Conservation (phyloP, 805 yeast genomes). For the Lipomyces starkeyi region DNA sequence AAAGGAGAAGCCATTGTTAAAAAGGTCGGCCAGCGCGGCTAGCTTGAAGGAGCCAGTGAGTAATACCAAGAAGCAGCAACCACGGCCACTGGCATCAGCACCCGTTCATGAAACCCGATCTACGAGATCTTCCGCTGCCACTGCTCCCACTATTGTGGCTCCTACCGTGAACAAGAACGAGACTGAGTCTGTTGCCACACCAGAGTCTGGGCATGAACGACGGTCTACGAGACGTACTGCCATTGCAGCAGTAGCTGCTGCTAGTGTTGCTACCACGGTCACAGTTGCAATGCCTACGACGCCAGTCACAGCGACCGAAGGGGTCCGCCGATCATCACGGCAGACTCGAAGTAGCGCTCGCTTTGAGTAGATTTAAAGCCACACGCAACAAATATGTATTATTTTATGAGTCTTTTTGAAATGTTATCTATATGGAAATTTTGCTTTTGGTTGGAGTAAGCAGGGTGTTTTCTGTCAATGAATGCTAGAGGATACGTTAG, state of each 20-base stretch:
- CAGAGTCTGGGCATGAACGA: background rate
- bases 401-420: background rate
- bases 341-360: conserved; percentile 14
- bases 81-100: background rate
- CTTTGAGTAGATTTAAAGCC: conserved; percentile 2
- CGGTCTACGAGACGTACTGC: conserved; percentile 7
- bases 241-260: background rate
- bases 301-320: background rate
- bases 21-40: conserved; percentile 1
- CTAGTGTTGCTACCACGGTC: background rate
- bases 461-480: background rate
- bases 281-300: background rate
- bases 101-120: conserved; percentile 4
- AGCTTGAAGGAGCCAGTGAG: background rate
- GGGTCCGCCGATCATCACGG: conserved; percentile 13
- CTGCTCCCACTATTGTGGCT: background rate
- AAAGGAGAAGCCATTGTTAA: background rate
- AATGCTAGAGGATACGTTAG: background rate
- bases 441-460: conserved; percentile 4
- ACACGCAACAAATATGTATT: background rate
- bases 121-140: conserved; percentile 4
- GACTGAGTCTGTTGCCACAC: background rate
- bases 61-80: background rate
- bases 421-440: background rate
- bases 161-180: background rate